Evolutionary conservation across 225 moss, liverwort and hornwort genomes (phyloP).

Genomic region (Marchantia paleacea): DNA sequence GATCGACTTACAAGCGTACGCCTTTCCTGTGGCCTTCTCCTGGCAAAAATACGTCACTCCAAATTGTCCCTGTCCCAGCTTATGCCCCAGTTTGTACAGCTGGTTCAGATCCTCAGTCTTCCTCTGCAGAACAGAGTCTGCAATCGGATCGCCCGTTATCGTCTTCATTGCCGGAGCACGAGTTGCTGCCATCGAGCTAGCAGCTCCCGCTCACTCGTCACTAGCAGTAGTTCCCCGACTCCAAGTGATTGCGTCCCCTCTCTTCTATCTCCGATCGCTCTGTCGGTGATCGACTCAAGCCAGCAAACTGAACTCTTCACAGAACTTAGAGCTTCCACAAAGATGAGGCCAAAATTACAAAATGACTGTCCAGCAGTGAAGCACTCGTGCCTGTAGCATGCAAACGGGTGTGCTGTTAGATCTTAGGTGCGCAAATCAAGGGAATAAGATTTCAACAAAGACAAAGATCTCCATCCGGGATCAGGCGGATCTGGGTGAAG

Average conservation of each 20-base stretch:
- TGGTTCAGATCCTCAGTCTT: conserved; percentile 1
- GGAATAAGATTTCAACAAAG: too few relatives aligned
- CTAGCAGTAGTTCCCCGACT: not conserved
- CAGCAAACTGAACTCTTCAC: not conserved
- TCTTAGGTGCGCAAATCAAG: too few relatives aligned
- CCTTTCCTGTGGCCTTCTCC: conserved; percentile 12
- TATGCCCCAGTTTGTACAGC: conserved; percentile 13
- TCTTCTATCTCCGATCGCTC: not conserved
- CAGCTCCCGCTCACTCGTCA: too few relatives aligned
- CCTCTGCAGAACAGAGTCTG: conserved; percentile 23
- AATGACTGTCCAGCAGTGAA: not conserved
- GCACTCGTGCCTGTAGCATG: not conserved
- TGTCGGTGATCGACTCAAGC: not conserved
- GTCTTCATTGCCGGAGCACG: not conserved
- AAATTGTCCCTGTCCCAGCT: conserved; percentile 22
- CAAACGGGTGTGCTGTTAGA: too few relatives aligned
- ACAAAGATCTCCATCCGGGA: too few relatives aligned
- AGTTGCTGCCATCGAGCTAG: not conserved
- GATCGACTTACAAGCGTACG: conserved; percentile 18
- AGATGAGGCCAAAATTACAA: not conserved
- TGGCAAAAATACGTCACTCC: conserved; percentile 18
- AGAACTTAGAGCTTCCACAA: not conserved
- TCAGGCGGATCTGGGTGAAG: too few relatives aligned
- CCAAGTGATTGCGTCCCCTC: not conserved
- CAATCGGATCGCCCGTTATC: not conserved